phyloP scores from a whole-genome alignment of 2,329 filamentous ascomycete species.

The Tolypocladium amazonense region DNA sequence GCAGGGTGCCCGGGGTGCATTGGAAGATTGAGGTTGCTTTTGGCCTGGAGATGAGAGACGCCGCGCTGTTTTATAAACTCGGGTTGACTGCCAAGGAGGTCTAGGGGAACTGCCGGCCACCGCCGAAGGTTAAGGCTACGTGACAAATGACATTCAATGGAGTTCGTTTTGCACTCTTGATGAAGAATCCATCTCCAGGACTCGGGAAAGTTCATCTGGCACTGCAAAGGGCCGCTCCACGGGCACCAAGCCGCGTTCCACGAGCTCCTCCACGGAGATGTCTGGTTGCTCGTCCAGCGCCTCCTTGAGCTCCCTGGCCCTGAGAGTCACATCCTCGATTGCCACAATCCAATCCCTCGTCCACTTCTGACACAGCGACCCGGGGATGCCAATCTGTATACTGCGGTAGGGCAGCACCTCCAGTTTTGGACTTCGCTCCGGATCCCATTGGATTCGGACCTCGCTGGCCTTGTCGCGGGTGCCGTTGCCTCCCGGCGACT shows the following conservation, averaged over 20 bases:
- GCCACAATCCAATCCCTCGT: conserved; percentile 38
- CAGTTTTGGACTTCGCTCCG: conserved; percentile 39
- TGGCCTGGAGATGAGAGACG: conserved; percentile 13
- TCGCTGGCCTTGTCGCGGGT: conserved; percentile 15
- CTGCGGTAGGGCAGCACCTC: conserved; percentile 38
- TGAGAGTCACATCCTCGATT: conserved; percentile 49
- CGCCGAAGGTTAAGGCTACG: not conserved
- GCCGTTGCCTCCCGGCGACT: not conserved
- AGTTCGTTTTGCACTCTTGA: not conserved
- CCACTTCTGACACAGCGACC: conserved; percentile 32
- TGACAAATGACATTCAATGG: not conserved
- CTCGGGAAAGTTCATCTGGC: conserved; percentile 20
- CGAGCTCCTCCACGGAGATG: conserved; percentile 23
- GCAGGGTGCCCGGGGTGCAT: not conserved
- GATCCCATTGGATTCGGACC: conserved; percentile 55
- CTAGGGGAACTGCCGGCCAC: not conserved
- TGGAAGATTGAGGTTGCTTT: conserved; percentile 6
- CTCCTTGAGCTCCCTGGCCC: conserved; percentile 35
- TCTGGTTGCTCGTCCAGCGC: conserved; percentile 28
- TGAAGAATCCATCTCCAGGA: conserved; percentile 19
- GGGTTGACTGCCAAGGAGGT: not conserved
- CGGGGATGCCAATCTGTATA: conserved; percentile 51
- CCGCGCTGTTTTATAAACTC: conserved; percentile 10
- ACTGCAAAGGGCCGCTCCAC: conserved; percentile 32
- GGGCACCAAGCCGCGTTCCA: conserved; percentile 28